Percentiles rank a stretch among this genome's conserved stretches.
Evolutionary conservation across 768 basidiomycete species (phyloP).

Genomic region (Vishniacozyma victoriae): DNA sequence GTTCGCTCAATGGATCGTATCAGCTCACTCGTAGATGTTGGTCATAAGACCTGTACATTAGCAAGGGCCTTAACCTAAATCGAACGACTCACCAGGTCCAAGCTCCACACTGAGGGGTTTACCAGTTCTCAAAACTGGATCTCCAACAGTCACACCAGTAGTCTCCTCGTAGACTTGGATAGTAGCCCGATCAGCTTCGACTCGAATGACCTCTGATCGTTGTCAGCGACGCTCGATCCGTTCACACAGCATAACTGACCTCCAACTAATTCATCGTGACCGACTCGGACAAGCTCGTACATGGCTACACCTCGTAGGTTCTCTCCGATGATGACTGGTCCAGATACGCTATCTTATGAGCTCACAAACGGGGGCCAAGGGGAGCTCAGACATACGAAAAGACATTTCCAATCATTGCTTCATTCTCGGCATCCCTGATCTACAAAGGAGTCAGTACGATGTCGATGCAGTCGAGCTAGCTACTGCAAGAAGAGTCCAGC

Average conservation of each 20-base stretch:
- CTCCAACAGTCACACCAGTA: slow-evolving; percentile 96
- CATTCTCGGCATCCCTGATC: slow-evolving; percentile 81
- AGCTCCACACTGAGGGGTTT: slow-evolving; percentile 97
- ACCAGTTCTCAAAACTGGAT: slow-evolving; percentile 93
- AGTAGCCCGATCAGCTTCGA: slow-evolving; percentile 95
- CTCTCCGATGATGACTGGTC: slow-evolving; percentile 95
- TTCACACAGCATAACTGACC: slow-evolving; percentile 53
- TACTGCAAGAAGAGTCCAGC: not conserved
- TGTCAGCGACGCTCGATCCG: slow-evolving; percentile 3
- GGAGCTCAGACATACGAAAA: slow-evolving; percentile 31
- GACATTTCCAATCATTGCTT: slow-evolving; percentile 54
- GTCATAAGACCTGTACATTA: slow-evolving; percentile 75
- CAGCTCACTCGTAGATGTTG: slow-evolving; percentile 84
- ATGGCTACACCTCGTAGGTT: slow-evolving; percentile 97
- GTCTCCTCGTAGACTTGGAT: slow-evolving; percentile 99
- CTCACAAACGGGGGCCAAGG: not conserved
- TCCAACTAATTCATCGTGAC: slow-evolving; percentile 96
- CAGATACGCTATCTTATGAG: slow-evolving; percentile 67
- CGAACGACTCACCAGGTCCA: slow-evolving; percentile 68
- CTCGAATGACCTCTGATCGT: slow-evolving; percentile 93
- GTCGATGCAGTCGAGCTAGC: slow-evolving; percentile 2
- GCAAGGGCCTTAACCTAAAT: slow-evolving; percentile 5
- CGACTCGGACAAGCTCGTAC: slow-evolving; percentile 70
- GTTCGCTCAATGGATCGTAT: not conserved
- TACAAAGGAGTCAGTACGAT: slow-evolving; percentile 6